Evolutionary conservation across 2,329 filamentous ascomycete genomes (phyloP).

Genomic region (Bretziella fagacearum): DNA sequence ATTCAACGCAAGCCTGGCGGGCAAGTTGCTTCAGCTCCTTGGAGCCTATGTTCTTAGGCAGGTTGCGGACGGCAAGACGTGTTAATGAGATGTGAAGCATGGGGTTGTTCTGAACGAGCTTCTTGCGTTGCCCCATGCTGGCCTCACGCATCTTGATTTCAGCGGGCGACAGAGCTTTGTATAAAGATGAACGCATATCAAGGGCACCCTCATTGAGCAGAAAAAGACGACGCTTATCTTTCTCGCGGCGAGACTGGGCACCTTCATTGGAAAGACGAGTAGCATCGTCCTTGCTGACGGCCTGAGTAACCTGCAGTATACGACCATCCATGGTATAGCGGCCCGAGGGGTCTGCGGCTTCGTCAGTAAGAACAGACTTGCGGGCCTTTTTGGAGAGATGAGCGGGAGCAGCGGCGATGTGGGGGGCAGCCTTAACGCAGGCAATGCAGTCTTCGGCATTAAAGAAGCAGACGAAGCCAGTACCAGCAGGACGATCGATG

Average conservation of each 20-base stretch:
- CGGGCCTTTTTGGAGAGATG: conserved; percentile 32
- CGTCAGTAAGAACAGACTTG: conserved; percentile 76
- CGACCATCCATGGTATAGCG: conserved; percentile 83
- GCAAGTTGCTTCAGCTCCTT: conserved; percentile 87
- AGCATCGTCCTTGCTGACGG: conserved; percentile 72
- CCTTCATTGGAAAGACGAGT: conserved; percentile 54
- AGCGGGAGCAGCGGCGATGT: conserved; percentile 24
- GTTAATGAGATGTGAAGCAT: conserved; percentile 77
- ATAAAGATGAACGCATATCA: conserved; percentile 57
- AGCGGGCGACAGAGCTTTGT: conserved; percentile 54
- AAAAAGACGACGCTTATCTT: conserved; percentile 81
- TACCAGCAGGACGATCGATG: conserved; percentile 76
- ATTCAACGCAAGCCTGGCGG: conserved; percentile 81
- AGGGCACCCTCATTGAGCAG: conserved; percentile 78
- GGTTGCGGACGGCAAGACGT: conserved; percentile 77
- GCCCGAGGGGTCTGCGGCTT: conserved; percentile 62
- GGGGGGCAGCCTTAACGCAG: conserved; percentile 63
- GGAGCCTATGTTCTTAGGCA: conserved; percentile 65
- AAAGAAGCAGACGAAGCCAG: conserved; percentile 89
- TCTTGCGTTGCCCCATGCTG: conserved; percentile 73
- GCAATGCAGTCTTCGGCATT: conserved; percentile 54
- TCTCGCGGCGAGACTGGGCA: conserved; percentile 45
- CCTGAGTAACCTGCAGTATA: conserved; percentile 66
- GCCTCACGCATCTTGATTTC: conserved; percentile 81
- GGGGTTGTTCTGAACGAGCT: conserved; percentile 79